A percentile compares a stretch with the other conserved stretches of the same genome.
These are phyloP conservation scores for Eimeria necatrix DNA, from an alignment of 169 alveolate species.

Conservation along the genomic window DNA sequence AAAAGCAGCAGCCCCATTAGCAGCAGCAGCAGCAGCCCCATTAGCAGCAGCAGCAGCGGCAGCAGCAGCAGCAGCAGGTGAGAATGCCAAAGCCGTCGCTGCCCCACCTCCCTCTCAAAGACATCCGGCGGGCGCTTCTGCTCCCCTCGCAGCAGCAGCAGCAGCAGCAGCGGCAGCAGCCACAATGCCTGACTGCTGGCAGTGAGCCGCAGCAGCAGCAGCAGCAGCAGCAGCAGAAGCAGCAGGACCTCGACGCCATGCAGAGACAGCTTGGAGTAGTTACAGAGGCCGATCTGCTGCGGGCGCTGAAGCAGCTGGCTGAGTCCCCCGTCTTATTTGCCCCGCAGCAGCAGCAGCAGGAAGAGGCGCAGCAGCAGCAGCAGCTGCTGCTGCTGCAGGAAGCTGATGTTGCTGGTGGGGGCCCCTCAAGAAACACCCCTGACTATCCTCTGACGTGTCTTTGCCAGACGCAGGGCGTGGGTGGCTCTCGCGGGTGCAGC, in stretches of 20 bases:
- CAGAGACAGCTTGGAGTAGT: conserved; percentile 46
- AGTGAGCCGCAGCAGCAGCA: conserved; percentile 34
- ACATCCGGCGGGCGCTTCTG: conserved; percentile 29
- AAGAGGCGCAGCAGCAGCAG: conserved; percentile 48
- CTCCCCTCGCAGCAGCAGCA: conserved; percentile 58
- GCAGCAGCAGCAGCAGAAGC: conserved; percentile 58
- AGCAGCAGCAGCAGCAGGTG: conserved; percentile 13
- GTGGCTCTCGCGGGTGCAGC: conserved; percentile 29
- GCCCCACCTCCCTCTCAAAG: conserved; percentile 53
- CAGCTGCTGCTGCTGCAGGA: conserved; percentile 27
- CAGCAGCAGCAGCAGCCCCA: conserved; percentile 46
- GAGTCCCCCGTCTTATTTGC: conserved; percentile 36
- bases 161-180: conserved; percentile 64
- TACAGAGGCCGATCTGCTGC: conserved; percentile 58
- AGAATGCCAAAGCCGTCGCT: conserved; percentile 59
- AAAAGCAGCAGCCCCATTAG: not conserved
- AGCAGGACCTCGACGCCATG: conserved; percentile 60
- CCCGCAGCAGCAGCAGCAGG: conserved; percentile 65
- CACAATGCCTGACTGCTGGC: not conserved
- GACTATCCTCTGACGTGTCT: conserved; percentile 59
- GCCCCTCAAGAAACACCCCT: conserved; percentile 3
- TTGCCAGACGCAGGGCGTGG: conserved; percentile 47
- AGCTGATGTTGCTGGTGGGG: conserved; percentile 20
- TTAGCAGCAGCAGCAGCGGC: conserved; percentile 24
- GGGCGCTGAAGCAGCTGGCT: conserved; percentile 58